Evolutionary conservation across 1,139 yeast species (phyloP), one percentile per base, ranked within the genome.

Genomic region (Suhomyces terraborum): DNA sequence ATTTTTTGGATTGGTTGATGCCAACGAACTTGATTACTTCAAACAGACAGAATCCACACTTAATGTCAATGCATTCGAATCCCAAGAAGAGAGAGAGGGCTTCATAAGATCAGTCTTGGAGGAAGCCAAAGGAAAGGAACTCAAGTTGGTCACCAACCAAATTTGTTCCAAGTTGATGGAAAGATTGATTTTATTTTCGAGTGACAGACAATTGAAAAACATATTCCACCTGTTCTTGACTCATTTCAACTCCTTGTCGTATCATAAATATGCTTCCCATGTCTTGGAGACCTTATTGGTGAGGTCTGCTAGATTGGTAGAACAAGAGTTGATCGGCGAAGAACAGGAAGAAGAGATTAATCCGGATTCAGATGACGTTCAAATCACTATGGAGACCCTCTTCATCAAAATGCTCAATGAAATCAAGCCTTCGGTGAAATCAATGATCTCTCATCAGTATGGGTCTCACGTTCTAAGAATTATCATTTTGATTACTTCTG

Each of bases 101-200:
- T 89, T 91, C 57, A 81, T 88, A 21, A 62, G 74, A 8, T 84
- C 91, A 52, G 91, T 88, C 4, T 73, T 87, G 49, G 95, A 86
- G 52, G 99, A 93, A 67, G 79, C 91, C 22, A 75, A 76, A 42
- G 97, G 97, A 6, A 89, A 91, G 54, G 98, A 93, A 63, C 70
- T 94, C 53, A 93, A 93, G 62, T 73, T 93, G 37, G 96, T 88
- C 8, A 91, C 97, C 4, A 91, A 93, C 58, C 98, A 91, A 57
- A 88, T 91, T 43, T 89, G 97, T 58, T 91, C 98, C 14, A 93
- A 93, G 59, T 74, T 93, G 45, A 76, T 93, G 73, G 99, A 93
- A 65, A 74, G 98, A 58, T 67, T 93, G 48, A 77, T 91, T n/a
- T 64, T 87, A 35, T 69, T 73, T 25, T 84, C 91, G 12, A 72